phyloP scores from a whole-genome alignment of 208 protist species.

The Acanthamoeba healyi region DNA sequence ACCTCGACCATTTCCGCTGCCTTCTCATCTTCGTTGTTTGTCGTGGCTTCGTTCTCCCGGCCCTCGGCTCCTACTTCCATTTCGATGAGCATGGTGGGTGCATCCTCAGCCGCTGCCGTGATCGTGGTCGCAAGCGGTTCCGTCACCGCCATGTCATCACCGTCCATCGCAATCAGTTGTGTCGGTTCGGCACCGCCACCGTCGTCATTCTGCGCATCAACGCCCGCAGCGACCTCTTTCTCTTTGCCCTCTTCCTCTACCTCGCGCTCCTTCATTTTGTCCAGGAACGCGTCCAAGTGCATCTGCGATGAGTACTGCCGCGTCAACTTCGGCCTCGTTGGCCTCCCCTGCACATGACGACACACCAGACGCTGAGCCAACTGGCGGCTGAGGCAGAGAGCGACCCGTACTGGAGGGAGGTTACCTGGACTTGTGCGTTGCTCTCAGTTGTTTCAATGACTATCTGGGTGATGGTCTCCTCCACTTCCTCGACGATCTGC shows the following conservation, averaged over 20 bases:
- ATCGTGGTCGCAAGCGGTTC: background rate
- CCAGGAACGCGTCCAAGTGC: conserved; percentile 29
- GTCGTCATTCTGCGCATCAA: background rate
- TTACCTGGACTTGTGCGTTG: background rate
- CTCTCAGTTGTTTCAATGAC: background rate
- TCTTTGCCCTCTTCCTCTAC: background rate
- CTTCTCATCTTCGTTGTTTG: background rate
- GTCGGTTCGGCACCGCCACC: background rate
- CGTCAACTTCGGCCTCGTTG: conserved; percentile 3
- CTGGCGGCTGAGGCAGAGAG: too few species aligned
- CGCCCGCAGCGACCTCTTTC: background rate
- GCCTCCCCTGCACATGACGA: background rate
- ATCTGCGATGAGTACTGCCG: conserved; percentile 37
- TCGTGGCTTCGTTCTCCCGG: background rate
- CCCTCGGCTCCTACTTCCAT: background rate
- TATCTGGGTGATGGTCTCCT: background rate
- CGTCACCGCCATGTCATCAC: background rate
- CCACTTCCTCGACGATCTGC: background rate
- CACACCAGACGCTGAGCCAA: too few species aligned
- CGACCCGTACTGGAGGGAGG: too few species aligned
- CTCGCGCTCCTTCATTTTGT: conserved; percentile 49
- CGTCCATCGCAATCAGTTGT: background rate
- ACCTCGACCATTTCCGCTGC: background rate
- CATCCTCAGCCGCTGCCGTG: background rate
- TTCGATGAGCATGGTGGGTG: background rate